Base-by-base conservation (phyloP, 345 rosid genomes). In the Syzygium oleosum region DNA sequence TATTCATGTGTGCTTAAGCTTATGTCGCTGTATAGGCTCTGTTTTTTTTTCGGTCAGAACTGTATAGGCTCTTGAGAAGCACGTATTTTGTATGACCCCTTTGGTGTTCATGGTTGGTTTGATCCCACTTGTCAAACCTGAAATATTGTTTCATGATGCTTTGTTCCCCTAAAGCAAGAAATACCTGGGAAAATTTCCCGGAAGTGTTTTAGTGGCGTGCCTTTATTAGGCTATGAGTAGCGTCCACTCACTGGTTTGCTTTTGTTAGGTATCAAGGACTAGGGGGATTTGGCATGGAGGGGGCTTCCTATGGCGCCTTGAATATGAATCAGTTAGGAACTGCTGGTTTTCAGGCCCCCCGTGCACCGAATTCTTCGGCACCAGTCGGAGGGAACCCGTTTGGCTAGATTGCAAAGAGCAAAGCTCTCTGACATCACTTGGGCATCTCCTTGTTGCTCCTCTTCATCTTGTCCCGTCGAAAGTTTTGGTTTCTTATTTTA, bases 381-480 rank as follows among this genome's bases (percentile, higher is more conserved):
- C 92, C 95, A n/a, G 90, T 88, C 29, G 93, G 97, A 79, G 95
- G 96, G 46, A 95, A 94, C 91, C 96, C 98, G n/a, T 94, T 94
- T 88, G 96, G 95, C 61, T 94, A 91, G 93, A 87, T 31, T 31
- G 34, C 27, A 51, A 84, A 88, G 83, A 58, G 85, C 52, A 38
- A 85, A 63, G 84, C 41, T 87, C 88, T 51, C 54, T 79, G 59
- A 84, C 51, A 79, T 86, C 49, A 51, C 23, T 85, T 55, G 58
- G 17, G 92, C 93, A 93, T 89, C 88, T 77, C 79, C 93, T 88
- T 88, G 92, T 87, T 93, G 92, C 93, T 86, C 79, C 89, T 85
- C 63, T 61, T 78, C 85, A 65, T 84, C 87, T 84, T 61, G 86
- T 85, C 58, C 84, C 89, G 89, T 89, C 52, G 86, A 90, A 89